phyloP scores from a whole-genome alignment of 2,329 filamentous ascomycete genomes.

The Coniochaeta sp. region DNA sequence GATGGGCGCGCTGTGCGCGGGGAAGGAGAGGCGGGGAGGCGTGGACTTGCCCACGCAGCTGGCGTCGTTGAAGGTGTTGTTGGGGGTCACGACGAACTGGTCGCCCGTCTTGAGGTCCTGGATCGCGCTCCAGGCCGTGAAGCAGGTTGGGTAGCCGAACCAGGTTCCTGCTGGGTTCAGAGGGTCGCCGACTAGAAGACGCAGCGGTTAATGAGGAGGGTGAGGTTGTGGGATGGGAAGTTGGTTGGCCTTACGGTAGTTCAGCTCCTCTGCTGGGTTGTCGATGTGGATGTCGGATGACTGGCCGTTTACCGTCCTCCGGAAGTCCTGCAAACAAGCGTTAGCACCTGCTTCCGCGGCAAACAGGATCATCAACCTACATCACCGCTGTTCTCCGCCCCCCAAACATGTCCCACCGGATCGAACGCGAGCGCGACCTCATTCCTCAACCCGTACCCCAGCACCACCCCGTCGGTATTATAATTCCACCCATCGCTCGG shows the following conservation, averaged over 20 bases:
- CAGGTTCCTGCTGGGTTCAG: conserved; percentile 17
- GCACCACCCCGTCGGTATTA: conserved; percentile 29
- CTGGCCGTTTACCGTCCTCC: conserved; percentile 34
- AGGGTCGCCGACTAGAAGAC: conserved; percentile 18
- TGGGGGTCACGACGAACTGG: conserved; percentile 11
- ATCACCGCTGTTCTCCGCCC: conserved; percentile 46
- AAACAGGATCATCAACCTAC: conserved; percentile 8
- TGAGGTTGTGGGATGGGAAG: neutral
- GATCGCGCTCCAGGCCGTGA: conserved; percentile 7
- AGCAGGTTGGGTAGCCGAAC: conserved; percentile 45
- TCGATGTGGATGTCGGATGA: conserved; percentile 45
- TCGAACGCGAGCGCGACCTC: conserved; percentile 54
- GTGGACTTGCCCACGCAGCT: conserved; percentile 8
- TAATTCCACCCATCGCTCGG: conserved; percentile 29
- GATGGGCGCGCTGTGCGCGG: conserved; percentile 10
- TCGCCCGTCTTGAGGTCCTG: conserved; percentile 9
- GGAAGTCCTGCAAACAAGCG: conserved; percentile 30
- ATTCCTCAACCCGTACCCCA: conserved; percentile 46
- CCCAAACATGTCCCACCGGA: conserved; percentile 35
- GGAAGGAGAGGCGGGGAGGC: conserved; percentile 7
- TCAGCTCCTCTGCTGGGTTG: conserved; percentile 60
- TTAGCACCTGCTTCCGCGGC: neutral
- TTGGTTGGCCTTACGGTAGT: conserved; percentile 51
- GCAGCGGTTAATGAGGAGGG: neutral
- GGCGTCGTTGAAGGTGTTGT: conserved; percentile 7